Evolutionary conservation across 2,329 filamentous ascomycete genomes (phyloP).

Genomic region (Lachnellula arida): DNA sequence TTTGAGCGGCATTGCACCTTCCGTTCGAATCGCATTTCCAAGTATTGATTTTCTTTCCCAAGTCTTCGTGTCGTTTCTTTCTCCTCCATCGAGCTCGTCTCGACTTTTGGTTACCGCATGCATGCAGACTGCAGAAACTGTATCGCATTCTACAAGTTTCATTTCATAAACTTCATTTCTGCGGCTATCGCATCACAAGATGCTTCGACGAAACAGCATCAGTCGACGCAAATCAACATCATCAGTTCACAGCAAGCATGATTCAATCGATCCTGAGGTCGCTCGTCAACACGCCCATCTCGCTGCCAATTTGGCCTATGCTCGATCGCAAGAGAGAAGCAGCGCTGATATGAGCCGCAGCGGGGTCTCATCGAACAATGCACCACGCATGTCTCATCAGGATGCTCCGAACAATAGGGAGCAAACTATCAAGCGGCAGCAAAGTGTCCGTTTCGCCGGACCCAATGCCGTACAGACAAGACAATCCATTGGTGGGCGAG

Average conservation of each 20-base stretch:
- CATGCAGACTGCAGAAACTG: constrained; percentile 18
- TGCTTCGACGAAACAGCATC: constrained; percentile 40
- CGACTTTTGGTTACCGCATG: constrained; percentile 31
- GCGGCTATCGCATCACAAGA: constrained; percentile 18
- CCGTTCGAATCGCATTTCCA: not conserved
- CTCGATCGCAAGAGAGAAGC: constrained; percentile 43
- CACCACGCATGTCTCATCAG: constrained; percentile 15
- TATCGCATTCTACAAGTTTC: constrained; percentile 28
- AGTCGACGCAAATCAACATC: constrained; percentile 50
- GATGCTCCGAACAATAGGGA: constrained; percentile 21
- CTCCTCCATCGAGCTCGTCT: constrained; percentile 25
- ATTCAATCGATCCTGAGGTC: constrained; percentile 44
- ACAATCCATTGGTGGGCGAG: constrained; percentile 22
- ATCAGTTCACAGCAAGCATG: constrained; percentile 43
- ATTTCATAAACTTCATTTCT: constrained; percentile 24
- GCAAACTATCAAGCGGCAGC: constrained; percentile 38
- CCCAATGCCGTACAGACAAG: constrained; percentile 24
- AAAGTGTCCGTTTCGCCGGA: constrained; percentile 50
- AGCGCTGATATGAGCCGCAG: constrained; percentile 35
- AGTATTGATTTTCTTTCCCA: constrained; percentile 5
- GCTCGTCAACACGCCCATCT: constrained; percentile 57
- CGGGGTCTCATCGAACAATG: constrained; percentile 15
- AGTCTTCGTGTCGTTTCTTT: constrained; percentile 33
- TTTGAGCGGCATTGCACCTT: not conserved
- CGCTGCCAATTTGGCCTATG: constrained; percentile 58